Percentiles rank a stretch among this genome's conserved stretches.
phyloP scores from a whole-genome alignment of 1,284 basidiomycete species.

The Cystobasidium pallidum region DNA sequence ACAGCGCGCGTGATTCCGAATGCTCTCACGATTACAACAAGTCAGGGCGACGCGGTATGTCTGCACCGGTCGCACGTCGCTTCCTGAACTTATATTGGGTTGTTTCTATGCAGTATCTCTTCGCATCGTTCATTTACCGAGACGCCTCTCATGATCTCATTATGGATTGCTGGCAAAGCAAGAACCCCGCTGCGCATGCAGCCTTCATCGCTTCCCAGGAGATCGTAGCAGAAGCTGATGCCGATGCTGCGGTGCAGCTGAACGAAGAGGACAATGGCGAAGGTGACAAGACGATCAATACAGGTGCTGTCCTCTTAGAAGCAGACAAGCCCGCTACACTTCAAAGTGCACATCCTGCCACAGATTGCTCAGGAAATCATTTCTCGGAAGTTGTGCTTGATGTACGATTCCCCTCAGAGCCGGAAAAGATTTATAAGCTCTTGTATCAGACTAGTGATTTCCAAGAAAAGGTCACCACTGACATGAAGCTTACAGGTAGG shows the following conservation, averaged over 20 bases:
- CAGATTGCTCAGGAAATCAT: slow-evolving; percentile 75
- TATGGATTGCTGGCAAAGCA: slow-evolving; percentile 78
- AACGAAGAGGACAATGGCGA: neutral
- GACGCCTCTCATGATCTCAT: slow-evolving; percentile 97
- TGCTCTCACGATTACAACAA: slow-evolving; percentile 86
- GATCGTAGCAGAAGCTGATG: neutral
- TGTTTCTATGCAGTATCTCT: slow-evolving; percentile 72
- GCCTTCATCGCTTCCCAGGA: slow-evolving; percentile 15
- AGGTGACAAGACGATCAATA: slow-evolving; percentile 20
- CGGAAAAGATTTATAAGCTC: slow-evolving; percentile 43
- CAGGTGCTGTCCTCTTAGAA: slow-evolving; percentile 16
- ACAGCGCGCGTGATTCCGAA: slow-evolving; percentile 98
- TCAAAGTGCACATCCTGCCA: slow-evolving; percentile 23
- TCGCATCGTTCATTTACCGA: slow-evolving; percentile 92
- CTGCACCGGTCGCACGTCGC: neutral
- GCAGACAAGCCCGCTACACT: neutral
- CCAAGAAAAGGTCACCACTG: slow-evolving; percentile 58
- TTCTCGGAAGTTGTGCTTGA: slow-evolving; percentile 76
- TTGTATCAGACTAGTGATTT: slow-evolving; percentile 33
- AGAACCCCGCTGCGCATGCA: slow-evolving; percentile 22
- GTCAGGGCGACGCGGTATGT: slow-evolving; percentile 57
- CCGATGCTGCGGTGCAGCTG: neutral
- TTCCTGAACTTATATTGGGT: neutral
- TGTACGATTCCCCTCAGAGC: slow-evolving; percentile 37
- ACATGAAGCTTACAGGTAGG: slow-evolving; percentile 82